A percentile compares a stretch with the other conserved stretches of the same genome.
Evolutionary conservation across 106 monocot species (phyloP).

Genomic region (Dactylorhiza incarnata): DNA sequence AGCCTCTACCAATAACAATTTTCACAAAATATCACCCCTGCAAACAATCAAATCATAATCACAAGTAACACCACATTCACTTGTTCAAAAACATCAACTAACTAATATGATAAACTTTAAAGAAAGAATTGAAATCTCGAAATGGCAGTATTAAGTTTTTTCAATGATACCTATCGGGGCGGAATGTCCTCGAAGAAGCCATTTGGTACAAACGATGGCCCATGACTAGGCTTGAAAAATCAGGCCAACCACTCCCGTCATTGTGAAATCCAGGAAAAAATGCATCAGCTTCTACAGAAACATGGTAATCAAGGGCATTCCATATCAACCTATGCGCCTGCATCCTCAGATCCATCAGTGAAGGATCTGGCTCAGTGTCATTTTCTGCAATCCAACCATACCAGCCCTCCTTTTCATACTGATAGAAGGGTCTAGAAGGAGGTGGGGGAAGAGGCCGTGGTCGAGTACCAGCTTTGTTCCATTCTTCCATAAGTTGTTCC

Average conservation of each 20-base stretch:
- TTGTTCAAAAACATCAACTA: background rate
- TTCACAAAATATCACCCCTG: too few species aligned
- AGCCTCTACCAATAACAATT: too few species aligned
- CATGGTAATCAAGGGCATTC: slow-evolving; percentile 88
- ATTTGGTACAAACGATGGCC: slow-evolving; percentile 72
- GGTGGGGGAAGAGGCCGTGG: slow-evolving; percentile 85
- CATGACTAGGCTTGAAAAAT: slow-evolving; percentile 90
- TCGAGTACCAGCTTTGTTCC: slow-evolving; percentile 70
- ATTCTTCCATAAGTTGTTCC: slow-evolving; percentile 53
- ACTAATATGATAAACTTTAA: background rate
- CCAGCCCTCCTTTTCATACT: slow-evolving; percentile 87
- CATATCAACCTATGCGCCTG: slow-evolving; percentile 76
- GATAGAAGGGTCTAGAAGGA: slow-evolving; percentile 65
- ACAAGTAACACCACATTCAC: too few species aligned
- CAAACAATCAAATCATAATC: too few species aligned
- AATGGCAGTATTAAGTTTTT: background rate
- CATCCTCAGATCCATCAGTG: slow-evolving; percentile 39
- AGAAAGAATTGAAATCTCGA: background rate
- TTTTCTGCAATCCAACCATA: slow-evolving; percentile 73
- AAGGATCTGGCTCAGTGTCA: slow-evolving; percentile 58
- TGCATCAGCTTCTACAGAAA: slow-evolving; percentile 86
- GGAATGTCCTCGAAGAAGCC: slow-evolving; percentile 61
- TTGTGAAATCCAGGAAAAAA: slow-evolving; percentile 87
- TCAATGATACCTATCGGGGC: slow-evolving; percentile 59
- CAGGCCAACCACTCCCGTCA: slow-evolving; percentile 62